Base-by-base conservation (phyloP, 2,329 filamentous ascomycete species). In the Hypoxylon sp. region DNA sequence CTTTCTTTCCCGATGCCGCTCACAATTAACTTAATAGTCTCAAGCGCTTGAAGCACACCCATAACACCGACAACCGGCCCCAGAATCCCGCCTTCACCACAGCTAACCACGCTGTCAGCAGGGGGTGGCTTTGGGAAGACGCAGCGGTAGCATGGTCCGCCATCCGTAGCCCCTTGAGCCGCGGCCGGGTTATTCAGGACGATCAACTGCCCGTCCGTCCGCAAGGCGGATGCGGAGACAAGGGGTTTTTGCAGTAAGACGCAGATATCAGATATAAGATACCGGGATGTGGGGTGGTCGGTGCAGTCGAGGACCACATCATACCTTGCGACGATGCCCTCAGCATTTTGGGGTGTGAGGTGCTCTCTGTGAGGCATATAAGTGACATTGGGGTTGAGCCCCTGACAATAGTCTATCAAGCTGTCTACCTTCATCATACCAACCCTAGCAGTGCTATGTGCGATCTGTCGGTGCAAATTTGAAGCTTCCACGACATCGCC, bases 291-390 rank as follows among this genome's bases (percentile, higher is more conserved):
- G 0, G 95, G 94, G 68, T 94, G 93, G 77, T 99, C 95, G 8
- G 94, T 98, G 76, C 95, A 99, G 77, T 99, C 95, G 11, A 99
- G 87, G 1, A 98, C 87, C 0, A 97, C 70, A 71, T 97, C 92
- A 74, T 97, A 98, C 3, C 81, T 71, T 0, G 81, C 78, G 58
- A 97, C 86, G 41, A 93, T 87, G 0, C 81, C 76, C 6, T 87
- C 78, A 0, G 93, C 91, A 54, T 90, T 91, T 61, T 87, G 79
- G 0, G 92, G 84, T 0, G 86, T 87, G 13, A 97, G 84, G 67
- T 91, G 89, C 13, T 82, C 81, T 8, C 78, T 75, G 73, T 96
- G 84, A 0, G 87, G 78, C 17, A 85, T 76, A 72, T 93, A 93
- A 1, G 76, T 84, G 17, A 91, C 81, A 11, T 86, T 82, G 0